Base-by-base conservation (phyloP, 163 green algal genomes). In the Scenedesmus sp. region DNA sequence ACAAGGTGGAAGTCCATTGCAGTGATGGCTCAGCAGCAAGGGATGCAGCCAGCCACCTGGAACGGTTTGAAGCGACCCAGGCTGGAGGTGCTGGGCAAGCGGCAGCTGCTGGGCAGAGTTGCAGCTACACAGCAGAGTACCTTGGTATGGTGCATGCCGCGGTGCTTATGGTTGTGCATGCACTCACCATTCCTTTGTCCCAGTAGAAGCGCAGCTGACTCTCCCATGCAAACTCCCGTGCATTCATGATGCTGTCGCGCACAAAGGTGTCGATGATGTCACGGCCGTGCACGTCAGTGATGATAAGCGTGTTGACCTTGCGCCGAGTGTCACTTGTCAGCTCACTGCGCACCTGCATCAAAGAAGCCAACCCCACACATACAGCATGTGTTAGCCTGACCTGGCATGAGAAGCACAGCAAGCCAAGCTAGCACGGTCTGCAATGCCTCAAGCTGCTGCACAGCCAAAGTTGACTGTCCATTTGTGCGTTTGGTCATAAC, bases 291-390 rank as follows among this genome's bases (percentile, higher is more conserved):
- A 99, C 97, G 88, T 99, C 97, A 49, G 97, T 97, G 94, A 98
- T 99, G 93, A 99, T 98, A 42, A 98, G 94, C 53, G 94, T 95
- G 94, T 99, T 99, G 68, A 99, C 96, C 91, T 98, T 98, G 89
- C 96, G 97, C 43, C 97, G 93, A 20, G 94, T 91, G 76, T 97
- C 93, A 43, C 91, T 90, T 43, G n/a, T 93, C 40, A 99, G 93
- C 65, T 98, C 95, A n/a, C 80, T 93, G 42, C 97, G 93, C 7
- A 98, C 96, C 94, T 95, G 89, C 42, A 73, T 12, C 0, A 0
- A 10, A 46, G 76, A 37, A 51, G 22, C 6, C 37, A 30, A 10
- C 1, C 18, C 20, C 33, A 37, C 24, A 46, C 70, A 81, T 12
- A 43, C 70, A 44, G 13, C 53, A 24, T 22, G 13, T 24, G 16